These are phyloP conservation scores for Ophiocordyceps australis DNA, from an alignment of 2,329 filamentous ascomycete species.

Conservation along the genomic window DNA sequence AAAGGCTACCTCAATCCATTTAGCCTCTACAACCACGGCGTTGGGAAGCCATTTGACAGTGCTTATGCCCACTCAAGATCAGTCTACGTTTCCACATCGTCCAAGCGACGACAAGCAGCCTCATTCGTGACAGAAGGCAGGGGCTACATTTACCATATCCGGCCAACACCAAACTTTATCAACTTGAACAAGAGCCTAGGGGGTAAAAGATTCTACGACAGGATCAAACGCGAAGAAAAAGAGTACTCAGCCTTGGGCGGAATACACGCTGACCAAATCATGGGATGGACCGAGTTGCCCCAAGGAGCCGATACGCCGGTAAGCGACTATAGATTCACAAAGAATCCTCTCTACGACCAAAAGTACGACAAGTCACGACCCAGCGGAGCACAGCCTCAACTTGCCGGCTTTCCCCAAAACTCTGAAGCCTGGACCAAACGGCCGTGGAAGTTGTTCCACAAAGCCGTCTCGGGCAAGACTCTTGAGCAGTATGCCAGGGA, in stretches of 20 bases:
- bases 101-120: not conserved
- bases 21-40: too few relatives aligned
- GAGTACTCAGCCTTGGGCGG: not conserved
- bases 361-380: not conserved
- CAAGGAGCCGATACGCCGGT: not conserved
- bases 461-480: not conserved
- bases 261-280: not conserved
- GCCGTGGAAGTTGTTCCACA: not conserved
- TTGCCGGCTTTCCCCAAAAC: not conserved
- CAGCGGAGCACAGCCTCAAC: not conserved
- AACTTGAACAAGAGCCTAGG: not conserved
- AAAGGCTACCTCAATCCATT: too few relatives aligned
- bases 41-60: too few relatives aligned
- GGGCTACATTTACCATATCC: not conserved
- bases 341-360: not conserved
- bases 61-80: too few relatives aligned
- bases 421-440: not conserved
- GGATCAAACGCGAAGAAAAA: not conserved
- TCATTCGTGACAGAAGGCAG: not conserved
- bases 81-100: not conserved
- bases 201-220: too few relatives aligned
- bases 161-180: not conserved
- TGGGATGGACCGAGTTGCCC: not conserved
- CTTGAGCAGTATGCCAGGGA: not conserved
- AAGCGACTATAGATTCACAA: not conserved